These are phyloP conservation scores for Monilinia laxa DNA, from an alignment of 2,329 filamentous ascomycete species.

Conservation along the genomic window DNA sequence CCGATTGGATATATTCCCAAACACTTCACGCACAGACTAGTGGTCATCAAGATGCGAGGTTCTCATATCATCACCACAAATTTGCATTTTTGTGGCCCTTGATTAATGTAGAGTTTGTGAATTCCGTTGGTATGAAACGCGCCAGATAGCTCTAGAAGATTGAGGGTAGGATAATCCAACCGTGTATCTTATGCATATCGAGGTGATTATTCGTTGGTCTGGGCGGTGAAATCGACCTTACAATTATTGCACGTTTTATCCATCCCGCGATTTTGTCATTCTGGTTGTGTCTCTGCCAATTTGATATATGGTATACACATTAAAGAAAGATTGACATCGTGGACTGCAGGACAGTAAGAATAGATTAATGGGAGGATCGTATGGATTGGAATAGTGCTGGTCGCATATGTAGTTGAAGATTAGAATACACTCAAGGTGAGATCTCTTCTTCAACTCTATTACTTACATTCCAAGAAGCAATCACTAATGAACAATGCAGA, in stretches of 20 bases:
- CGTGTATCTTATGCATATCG: slow-evolving; percentile 8
- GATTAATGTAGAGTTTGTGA: background rate
- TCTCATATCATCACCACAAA: background rate
- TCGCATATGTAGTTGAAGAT: slow-evolving; percentile 4
- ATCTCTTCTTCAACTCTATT: background rate
- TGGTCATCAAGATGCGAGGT: slow-evolving; percentile 12
- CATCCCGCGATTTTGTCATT: slow-evolving; percentile 3
- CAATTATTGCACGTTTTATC: background rate
- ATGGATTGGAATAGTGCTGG: slow-evolving; percentile 11
- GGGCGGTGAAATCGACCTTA: background rate
- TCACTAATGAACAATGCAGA: background rate
- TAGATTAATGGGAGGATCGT: background rate
- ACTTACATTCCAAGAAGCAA: background rate
- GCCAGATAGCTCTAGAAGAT: background rate
- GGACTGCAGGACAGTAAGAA: slow-evolving; percentile 15
- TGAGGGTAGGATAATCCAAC: background rate
- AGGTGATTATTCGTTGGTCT: background rate
- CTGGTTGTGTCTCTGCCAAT: background rate
- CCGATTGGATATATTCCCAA: slow-evolving; percentile 12
- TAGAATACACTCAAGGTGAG: slow-evolving; percentile 2
- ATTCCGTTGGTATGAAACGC: slow-evolving; percentile 8
- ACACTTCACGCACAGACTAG: slow-evolving; percentile 23
- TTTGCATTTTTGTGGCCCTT: slow-evolving; percentile 4
- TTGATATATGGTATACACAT: slow-evolving; percentile 1
- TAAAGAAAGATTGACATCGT: background rate